phyloP scores from a whole-genome alignment of 164 flowering plant species.

The Liriodendron chinense region DNA sequence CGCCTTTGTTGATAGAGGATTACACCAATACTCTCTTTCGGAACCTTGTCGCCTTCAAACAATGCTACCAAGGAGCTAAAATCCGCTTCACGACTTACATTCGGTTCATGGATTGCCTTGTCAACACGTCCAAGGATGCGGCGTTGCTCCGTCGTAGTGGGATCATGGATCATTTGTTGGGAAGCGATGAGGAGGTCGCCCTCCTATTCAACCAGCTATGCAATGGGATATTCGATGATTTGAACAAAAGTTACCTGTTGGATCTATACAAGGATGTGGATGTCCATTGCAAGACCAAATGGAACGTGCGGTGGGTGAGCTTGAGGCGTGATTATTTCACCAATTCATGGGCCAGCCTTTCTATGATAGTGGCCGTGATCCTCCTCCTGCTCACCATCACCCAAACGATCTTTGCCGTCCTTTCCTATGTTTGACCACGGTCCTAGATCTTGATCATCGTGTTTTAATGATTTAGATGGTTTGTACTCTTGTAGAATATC shows the following conservation, averaged over 20 bases:
- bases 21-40: neutral
- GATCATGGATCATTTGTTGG: neutral
- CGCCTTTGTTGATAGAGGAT: neutral
- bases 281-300: too few relatives aligned
- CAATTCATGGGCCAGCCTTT: too few relatives aligned
- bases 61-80: neutral
- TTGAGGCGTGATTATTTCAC: too few relatives aligned
- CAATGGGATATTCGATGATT: neutral
- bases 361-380: too few relatives aligned
- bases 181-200: neutral
- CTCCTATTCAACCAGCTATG: neutral
- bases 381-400: too few relatives aligned
- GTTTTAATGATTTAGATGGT: too few relatives aligned
- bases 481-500: too few relatives aligned
- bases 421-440: too few relatives aligned
- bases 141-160: neutral
- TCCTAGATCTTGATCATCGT: too few relatives aligned
- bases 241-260: neutral
- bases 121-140: neutral
- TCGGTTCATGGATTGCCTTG: neutral
- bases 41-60: neutral
- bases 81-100: neutral
- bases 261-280: too few relatives aligned
- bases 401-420: too few relatives aligned
- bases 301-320: too few relatives aligned